These are phyloP conservation scores for Plasmopara halstedii DNA, from an alignment of 352 stramenopile genomes.

Conservation along the genomic window DNA sequence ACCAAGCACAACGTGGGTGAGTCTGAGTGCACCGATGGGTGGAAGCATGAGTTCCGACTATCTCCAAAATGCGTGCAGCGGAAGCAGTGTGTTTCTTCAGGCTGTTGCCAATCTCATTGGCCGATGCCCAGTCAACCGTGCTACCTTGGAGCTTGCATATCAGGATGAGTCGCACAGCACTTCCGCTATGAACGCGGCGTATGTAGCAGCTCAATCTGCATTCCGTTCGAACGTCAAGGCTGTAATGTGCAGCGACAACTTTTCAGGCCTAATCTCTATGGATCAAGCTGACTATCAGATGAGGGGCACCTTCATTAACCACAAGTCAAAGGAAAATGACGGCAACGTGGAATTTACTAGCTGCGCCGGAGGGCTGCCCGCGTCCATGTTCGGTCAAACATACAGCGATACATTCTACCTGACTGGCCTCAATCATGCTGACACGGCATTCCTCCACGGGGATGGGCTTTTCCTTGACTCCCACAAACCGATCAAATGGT, in stretches of 20 bases:
- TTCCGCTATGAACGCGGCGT: constrained; percentile 14
- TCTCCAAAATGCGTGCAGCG: constrained; percentile 30
- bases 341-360: constrained; percentile 39
- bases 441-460: constrained; percentile 40
- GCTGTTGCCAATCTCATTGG: constrained; percentile 17
- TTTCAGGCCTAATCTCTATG: constrained; percentile 24
- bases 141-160: constrained; percentile 27
- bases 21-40: constrained; percentile 22
- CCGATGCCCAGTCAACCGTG: constrained; percentile 16
- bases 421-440: constrained; percentile 21
- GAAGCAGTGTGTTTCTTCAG: too few species aligned
- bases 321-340: constrained; percentile 28
- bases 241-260: constrained; percentile 31
- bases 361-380: constrained; percentile 24
- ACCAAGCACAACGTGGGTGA: constrained; percentile 25
- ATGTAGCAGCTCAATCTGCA: constrained; percentile 23
- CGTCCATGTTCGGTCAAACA: constrained; percentile 17
- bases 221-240: constrained; percentile 25
- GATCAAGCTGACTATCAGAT: constrained; percentile 16
- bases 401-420: constrained; percentile 42
- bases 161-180: constrained; percentile 21
- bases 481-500: constrained; percentile 58
- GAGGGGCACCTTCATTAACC: constrained; percentile 15
- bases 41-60: constrained; percentile 42
- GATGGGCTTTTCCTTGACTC: constrained; percentile 32